These are phyloP conservation scores for Nicotiana noctiflora DNA, from an alignment of 257 asterid genomes.

Conservation along the genomic window DNA sequence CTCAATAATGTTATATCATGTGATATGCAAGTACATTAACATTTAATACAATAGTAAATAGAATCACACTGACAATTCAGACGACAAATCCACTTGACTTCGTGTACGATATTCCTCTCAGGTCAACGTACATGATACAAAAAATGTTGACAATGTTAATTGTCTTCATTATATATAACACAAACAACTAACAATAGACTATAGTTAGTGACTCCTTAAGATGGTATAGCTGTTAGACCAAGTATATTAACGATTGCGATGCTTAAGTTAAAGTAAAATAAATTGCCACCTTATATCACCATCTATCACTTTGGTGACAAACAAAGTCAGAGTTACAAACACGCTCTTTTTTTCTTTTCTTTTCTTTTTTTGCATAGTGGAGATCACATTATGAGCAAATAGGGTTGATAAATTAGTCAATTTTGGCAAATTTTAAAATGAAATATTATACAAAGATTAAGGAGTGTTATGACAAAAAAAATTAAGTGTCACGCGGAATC, in stretches of 20 bases:
- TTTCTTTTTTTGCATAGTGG: not conserved
- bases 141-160: not conserved
- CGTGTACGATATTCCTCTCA: not conserved
- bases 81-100: conserved; percentile 3
- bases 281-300: not conserved
- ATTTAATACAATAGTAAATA: not conserved
- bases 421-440: not conserved
- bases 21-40: not conserved
- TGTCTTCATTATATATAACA: not conserved
- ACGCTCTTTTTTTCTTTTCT: not conserved
- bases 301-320: not conserved
- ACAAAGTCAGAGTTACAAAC: not conserved
- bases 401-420: not conserved
- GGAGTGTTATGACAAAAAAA: too few relatives aligned
- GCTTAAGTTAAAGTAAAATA: not conserved
- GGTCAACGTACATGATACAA: not conserved
- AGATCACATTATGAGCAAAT: not conserved
- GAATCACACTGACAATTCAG: not conserved
- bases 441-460: too few relatives aligned
- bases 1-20: not conserved
- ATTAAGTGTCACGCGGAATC: too few relatives aligned
- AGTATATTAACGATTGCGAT: not conserved
- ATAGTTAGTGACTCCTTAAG: not conserved
- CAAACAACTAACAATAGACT: not conserved
- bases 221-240: not conserved